phyloP scores from a whole-genome alignment of 148 eudicot species.

The Rhododendron molle region DNA sequence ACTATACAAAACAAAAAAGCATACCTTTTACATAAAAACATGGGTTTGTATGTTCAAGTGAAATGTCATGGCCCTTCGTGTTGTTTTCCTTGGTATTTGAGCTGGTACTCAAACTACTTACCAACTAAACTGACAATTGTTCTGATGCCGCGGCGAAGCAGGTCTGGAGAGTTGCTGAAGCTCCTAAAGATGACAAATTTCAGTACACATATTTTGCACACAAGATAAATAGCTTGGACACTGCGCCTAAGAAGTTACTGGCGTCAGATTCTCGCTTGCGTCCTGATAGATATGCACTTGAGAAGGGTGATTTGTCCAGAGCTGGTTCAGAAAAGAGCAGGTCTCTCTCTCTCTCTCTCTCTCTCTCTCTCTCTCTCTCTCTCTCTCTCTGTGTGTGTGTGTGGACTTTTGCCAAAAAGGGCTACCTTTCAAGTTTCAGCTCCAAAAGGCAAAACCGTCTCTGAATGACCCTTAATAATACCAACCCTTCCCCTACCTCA shows the following conservation, averaged over 20 bases:
- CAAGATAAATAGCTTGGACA: slow-evolving; percentile 77
- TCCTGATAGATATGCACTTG: slow-evolving; percentile 87
- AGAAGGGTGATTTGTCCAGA: slow-evolving; percentile 71
- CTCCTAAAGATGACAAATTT: slow-evolving; percentile 66
- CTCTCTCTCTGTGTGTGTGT: not conserved
- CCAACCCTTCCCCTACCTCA: not conserved
- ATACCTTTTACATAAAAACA: not conserved
- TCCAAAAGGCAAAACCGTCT: not conserved
- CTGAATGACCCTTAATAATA: not conserved
- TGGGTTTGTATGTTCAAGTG: not conserved
- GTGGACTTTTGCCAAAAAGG: not conserved
- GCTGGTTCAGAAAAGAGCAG: slow-evolving; percentile 85
- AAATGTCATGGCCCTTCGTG: not conserved
- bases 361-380: no score
- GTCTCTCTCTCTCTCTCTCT: slow-evolving; percentile 38
- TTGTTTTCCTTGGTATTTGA: not conserved
- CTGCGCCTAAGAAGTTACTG: slow-evolving; percentile 76
- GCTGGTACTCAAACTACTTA: not conserved
- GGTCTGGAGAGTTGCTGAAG: slow-evolving; percentile 81
- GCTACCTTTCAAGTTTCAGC: not conserved
- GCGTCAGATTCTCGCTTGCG: slow-evolving; percentile 88
- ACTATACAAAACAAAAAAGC: not conserved
- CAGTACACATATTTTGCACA: slow-evolving; percentile 84
- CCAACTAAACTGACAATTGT: not conserved
- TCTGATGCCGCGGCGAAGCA: slow-evolving; percentile 13